Evolutionary conservation across 495 filamentous ascomycete genomes (phyloP), one percentile per base, ranked within the genome.

Genomic region (Polyplosphaeria fusca): DNA sequence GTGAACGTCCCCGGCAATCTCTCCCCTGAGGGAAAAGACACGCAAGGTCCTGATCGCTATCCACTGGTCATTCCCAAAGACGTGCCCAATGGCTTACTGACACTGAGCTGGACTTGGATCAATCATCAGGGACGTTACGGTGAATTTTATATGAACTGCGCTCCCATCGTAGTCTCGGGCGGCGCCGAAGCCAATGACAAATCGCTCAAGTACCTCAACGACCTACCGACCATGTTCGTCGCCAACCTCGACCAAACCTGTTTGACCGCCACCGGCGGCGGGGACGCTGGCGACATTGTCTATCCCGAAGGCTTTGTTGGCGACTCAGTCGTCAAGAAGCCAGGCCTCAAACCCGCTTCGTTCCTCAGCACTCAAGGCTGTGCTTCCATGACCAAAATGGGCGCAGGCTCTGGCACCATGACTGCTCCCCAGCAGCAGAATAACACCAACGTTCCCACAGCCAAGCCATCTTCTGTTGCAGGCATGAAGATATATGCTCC

Each of bases 131-230:
- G 89, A 44, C 89, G 91, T 74, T 81, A 89, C 19, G 30, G 30
- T 7, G 91, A 96, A 70, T 89, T 94, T 82, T 95, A 95, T 77
- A 95, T 94, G 91, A 90, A 91, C 79, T 96, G 91, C 58, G 87
- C 85, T 3, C 80, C 86, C 18, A 77, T 92, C 42, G 82, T 77
- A 4, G 79, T 95, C 60, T 70, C 73, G 0, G 77, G 76, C 3
- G 82, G 79, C 45, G 50, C 37, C 13, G 48, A 32, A 1, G 20
- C 40, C 37, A 58, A 72, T 14, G 52, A 67, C 24, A 73, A 68
- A 27, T 55, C 58, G 5, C 30, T 43, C 72, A 24, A 75, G 4
- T 28, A 77, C 55, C 79, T 78, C 59, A 74, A 79, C 58, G 72
- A 69, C 24, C 85, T 90, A 19, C 91, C 91, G 1, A 74, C 84